These are phyloP conservation scores for Oryza meyeriana DNA, from an alignment of 176 grass and related monocot species.

Conservation along the genomic window DNA sequence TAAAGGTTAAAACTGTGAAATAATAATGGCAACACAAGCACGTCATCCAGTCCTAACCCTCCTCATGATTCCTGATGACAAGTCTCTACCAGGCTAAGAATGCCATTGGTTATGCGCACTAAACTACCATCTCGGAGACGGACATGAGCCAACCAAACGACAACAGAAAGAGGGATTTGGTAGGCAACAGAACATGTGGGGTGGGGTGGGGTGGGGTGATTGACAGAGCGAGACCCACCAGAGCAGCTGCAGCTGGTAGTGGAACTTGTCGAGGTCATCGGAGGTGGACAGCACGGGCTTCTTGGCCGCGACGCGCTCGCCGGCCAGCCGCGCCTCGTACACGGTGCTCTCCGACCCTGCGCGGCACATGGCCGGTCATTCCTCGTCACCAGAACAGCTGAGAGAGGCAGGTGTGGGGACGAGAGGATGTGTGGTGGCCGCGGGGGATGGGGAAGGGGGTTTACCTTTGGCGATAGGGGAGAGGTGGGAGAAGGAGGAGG, in stretches of 20 bases:
- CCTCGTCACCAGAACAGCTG: neutral
- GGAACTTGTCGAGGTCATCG: conserved; percentile 92
- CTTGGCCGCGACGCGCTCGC: conserved; percentile 70
- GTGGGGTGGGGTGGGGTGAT: too few relatives aligned
- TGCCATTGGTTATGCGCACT: neutral
- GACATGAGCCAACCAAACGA: neutral
- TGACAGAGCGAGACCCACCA: conserved; percentile 40
- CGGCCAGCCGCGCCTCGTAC: conserved; percentile 67
- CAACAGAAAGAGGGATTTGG: neutral
- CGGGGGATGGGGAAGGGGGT: neutral
- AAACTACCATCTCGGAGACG: neutral
- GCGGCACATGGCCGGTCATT: neutral
- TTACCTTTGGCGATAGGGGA: conserved; percentile 82
- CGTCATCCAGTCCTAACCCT: neutral
- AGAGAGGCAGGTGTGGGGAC: neutral
- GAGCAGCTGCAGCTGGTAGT: conserved; percentile 90
- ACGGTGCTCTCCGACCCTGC: conserved; percentile 93
- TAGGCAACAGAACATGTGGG: neutral
- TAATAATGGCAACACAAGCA: neutral
- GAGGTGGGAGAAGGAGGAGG: conserved; percentile 73
- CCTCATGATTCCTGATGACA: neutral
- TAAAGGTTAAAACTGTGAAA: neutral
- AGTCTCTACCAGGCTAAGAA: neutral
- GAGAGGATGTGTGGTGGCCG: too few relatives aligned
- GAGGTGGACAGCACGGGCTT: conserved; percentile 85